Conservation (phyloP, 169 alveolate genomes). For the Plasmodium fragile region DNA sequence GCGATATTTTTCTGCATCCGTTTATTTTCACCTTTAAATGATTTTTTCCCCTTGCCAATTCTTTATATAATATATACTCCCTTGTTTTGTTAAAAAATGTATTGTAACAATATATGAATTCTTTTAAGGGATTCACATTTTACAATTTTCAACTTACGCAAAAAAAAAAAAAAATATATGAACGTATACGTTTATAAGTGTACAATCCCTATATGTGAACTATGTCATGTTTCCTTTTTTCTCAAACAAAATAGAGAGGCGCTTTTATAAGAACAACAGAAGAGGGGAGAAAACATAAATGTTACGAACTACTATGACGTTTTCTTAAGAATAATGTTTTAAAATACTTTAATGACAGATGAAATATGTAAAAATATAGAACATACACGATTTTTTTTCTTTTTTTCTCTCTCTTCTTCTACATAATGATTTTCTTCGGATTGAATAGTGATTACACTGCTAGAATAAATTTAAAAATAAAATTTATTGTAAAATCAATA, state of each 20-base stretch:
- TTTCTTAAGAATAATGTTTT: constrained; percentile 1
- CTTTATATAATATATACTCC: neutral
- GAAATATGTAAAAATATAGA: constrained; percentile 62
- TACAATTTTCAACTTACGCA: neutral
- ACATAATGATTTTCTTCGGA: constrained; percentile 76
- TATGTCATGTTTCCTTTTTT: neutral
- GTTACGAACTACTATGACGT: neutral
- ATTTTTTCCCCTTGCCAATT: neutral
- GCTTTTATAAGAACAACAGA: constrained; percentile 12
- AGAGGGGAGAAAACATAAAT: constrained; percentile 9
- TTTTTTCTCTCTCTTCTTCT: constrained; percentile 30
- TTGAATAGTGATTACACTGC: constrained; percentile 74
- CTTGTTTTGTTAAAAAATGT: constrained; percentile 1
- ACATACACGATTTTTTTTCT: constrained; percentile 14
- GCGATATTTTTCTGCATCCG: neutral
- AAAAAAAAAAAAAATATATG: constrained; percentile 10
- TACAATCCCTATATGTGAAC: neutral
- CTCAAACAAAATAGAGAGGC: constrained; percentile 13
- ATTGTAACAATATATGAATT: neutral
- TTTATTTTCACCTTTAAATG: neutral
- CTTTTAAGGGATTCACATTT: constrained; percentile 9
- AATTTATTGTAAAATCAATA: constrained; percentile 68
- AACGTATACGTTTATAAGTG: neutral
- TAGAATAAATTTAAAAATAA: constrained; percentile 69
- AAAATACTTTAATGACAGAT: constrained; percentile 20